phyloP scores from a whole-genome alignment of 2,329 filamentous ascomycete genomes.

The Periglandula ipomoeae region DNA sequence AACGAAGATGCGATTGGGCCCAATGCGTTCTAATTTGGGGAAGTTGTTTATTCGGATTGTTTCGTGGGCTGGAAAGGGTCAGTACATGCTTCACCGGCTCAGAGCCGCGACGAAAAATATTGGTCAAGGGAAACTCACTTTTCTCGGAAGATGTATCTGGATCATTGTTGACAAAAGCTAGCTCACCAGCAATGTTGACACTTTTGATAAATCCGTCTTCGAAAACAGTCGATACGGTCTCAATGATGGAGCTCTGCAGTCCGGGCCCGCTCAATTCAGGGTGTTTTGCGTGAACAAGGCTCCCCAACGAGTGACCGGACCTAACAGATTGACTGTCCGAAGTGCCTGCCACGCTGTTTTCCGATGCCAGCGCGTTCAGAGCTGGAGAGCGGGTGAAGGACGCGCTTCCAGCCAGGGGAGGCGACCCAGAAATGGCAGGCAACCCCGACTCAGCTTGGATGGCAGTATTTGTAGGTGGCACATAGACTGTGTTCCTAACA shows the following conservation, averaged over 20 bases:
- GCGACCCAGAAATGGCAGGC: conserved; percentile 8
- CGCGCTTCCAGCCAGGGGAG: conserved; percentile 7
- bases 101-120: too few species aligned
- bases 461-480: conserved; percentile 37
- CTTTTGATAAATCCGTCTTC: conserved; percentile 63
- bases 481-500: conserved; percentile 82
- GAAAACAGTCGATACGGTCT: conserved; percentile 81
- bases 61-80: conserved; percentile 37
- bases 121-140: too few species aligned
- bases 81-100: conserved; percentile 6
- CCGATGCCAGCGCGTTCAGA: conserved; percentile 50
- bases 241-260: conserved; percentile 80
- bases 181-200: conserved; percentile 73
- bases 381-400: conserved; percentile 33
- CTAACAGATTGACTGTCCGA: conserved; percentile 90
- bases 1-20: conserved; percentile 87
- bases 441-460: neutral
- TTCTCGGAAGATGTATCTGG: conserved; percentile 33
- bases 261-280: conserved; percentile 73
- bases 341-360: conserved; percentile 45
- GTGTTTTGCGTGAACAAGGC: conserved; percentile 63
- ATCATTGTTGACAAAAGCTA: conserved; percentile 75
- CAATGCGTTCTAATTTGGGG: conserved; percentile 77
- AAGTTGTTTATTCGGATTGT: conserved; percentile 84
- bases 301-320: conserved; percentile 72